phyloP scores from a whole-genome alignment of 306 rosid species.

The Hippophae rhamnoides region DNA sequence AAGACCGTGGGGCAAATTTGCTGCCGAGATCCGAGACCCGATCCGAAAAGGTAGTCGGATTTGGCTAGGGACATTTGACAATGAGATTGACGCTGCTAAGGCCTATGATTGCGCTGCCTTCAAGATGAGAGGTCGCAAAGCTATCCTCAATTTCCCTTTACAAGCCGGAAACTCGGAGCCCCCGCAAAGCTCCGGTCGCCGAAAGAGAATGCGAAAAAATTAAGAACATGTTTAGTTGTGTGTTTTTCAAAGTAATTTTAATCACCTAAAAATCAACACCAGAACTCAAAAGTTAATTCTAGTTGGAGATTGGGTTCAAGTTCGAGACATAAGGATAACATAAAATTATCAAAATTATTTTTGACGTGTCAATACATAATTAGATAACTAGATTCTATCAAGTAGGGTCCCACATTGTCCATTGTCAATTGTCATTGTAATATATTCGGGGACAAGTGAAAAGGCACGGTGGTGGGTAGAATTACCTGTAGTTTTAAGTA shows the following conservation, averaged over 20 bases:
- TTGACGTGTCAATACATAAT: too few relatives aligned
- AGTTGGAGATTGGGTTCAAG: too few relatives aligned
- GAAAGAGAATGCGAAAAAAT: slow-evolving; percentile 38
- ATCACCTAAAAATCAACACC: too few relatives aligned
- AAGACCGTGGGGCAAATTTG: slow-evolving; percentile 81
- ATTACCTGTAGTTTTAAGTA: too few relatives aligned
- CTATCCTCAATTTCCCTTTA: slow-evolving; percentile 57
- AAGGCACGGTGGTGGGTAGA: too few relatives aligned
- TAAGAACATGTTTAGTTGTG: neutral
- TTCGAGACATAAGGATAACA: too few relatives aligned
- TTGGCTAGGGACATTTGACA: slow-evolving; percentile 76
- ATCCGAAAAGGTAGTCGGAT: slow-evolving; percentile 52
- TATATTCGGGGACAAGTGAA: too few relatives aligned
- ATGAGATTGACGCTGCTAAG: slow-evolving; percentile 60
- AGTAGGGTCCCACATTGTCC: too few relatives aligned
- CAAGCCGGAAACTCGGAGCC: slow-evolving; percentile 55
- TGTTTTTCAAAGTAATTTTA: neutral
- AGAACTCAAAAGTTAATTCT: too few relatives aligned
- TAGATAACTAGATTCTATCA: too few relatives aligned
- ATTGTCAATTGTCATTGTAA: too few relatives aligned
- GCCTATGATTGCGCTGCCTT: slow-evolving; percentile 78
- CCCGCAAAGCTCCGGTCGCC: slow-evolving; percentile 24
- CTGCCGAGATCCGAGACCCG: slow-evolving; percentile 83
- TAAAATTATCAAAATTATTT: too few relatives aligned
- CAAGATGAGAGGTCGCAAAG: slow-evolving; percentile 68